phyloP scores from a whole-genome alignment of 176 grass and related monocot genomes.

The Raddia guianensis region DNA sequence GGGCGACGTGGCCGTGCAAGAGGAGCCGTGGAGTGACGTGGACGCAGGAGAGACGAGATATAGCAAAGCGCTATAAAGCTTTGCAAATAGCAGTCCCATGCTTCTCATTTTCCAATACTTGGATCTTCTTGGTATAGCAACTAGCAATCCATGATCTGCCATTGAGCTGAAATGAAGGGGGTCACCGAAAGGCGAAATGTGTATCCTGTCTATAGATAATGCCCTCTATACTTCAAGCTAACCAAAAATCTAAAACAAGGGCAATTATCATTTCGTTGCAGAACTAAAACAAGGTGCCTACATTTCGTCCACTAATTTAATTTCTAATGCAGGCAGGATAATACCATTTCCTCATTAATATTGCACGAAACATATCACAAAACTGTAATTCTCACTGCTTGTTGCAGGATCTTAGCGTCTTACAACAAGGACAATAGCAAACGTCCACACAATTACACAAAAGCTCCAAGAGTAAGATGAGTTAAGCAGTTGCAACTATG shows the following conservation, averaged over 20 bases:
- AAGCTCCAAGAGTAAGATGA: neutral
- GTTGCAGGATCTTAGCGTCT: conserved; percentile 19
- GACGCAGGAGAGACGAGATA: no score
- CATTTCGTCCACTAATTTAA: neutral
- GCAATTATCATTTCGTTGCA: no score
- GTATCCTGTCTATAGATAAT: neutral
- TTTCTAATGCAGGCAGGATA: neutral
- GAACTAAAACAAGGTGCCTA: neutral
- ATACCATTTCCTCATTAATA: neutral
- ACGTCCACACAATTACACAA: neutral
- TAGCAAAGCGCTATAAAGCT: no score
- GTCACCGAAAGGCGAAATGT: neutral
- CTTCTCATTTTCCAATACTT: neutral
- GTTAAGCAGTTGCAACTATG: neutral
- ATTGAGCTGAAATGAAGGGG: neutral
- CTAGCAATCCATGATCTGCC: neutral
- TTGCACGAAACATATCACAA: neutral
- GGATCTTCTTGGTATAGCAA: neutral
- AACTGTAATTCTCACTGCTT: neutral
- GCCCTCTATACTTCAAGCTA: neutral
- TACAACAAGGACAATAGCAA: neutral
- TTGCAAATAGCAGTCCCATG: neutral
- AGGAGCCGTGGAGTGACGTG: no score
- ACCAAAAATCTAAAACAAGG: neutral
- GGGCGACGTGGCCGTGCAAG: no score